Evolutionary conservation across 1,139 yeast genomes (phyloP).

Genomic region (Saccharomyces hybrid): DNA sequence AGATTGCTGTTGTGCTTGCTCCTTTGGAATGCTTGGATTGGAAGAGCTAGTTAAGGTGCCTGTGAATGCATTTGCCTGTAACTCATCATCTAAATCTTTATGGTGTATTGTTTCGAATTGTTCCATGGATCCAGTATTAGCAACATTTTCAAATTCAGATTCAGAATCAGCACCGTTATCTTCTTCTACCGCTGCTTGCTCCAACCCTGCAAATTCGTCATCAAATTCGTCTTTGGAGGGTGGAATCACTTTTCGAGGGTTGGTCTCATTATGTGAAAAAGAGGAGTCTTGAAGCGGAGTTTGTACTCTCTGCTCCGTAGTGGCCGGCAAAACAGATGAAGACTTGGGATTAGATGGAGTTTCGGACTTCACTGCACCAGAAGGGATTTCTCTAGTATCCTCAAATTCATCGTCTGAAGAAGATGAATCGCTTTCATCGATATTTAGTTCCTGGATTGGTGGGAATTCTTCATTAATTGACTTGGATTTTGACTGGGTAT

Average conservation of each 20-base stretch:
- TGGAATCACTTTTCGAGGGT: background rate
- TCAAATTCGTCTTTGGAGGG: constrained; percentile 29
- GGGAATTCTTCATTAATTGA: constrained; percentile 52
- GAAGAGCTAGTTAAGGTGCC: constrained; percentile 15
- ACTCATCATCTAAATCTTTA: constrained; percentile 27
- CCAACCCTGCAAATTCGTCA: constrained; percentile 48
- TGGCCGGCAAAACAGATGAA: background rate
- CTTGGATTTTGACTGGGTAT: constrained; percentile 1
- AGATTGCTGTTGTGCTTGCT: constrained; percentile 2
- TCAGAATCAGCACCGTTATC: constrained; percentile 39
- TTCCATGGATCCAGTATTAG: constrained; percentile 17
- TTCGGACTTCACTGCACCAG: background rate
- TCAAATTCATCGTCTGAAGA: constrained; percentile 32
- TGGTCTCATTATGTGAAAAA: background rate
- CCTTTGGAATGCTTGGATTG: constrained; percentile 6
- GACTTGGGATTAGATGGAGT: background rate
- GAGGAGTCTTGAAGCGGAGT: background rate
- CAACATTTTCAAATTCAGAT: constrained; percentile 8
- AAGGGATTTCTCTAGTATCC: constrained; percentile 16
- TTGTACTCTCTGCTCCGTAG: background rate
- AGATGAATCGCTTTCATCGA: constrained; percentile 52
- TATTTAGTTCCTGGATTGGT: constrained; percentile 58
- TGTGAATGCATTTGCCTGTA: constrained; percentile 36
- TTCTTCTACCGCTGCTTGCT: constrained; percentile 38
- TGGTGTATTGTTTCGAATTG: constrained; percentile 25